Base-by-base conservation (phyloP, 306 rosid species). In the Potentilla sterilis region DNA sequence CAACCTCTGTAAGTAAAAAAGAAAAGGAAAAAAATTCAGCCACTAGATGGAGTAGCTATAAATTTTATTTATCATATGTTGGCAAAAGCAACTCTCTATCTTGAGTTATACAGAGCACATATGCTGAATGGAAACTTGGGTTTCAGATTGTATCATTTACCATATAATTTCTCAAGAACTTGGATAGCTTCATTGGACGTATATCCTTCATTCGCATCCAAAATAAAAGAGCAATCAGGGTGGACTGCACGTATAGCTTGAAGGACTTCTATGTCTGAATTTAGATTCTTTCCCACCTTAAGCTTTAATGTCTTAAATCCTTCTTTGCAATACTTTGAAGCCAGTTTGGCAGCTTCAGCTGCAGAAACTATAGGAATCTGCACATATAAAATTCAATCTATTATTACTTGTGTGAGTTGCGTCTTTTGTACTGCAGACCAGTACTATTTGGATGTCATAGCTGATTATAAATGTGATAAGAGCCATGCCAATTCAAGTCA, bases 131-230 rank as follows among this genome's bases (percentile, higher is more conserved):
- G 28, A 9, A 35, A 37, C 65, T 64, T 40, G 15, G 38, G 6
- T 59, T 48, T 71, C n/a, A 48, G 21, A 52, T 67, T 46, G 49
- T 55, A 57, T 54, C 44, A 57, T 48, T 79, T 85, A 95, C 98
- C 97, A 11, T 90, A 82, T 86, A 94, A 81, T 78, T 86, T 86
- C 67, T 88, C 89, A 71, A 95, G 98, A 86, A 90, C 96, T 82
- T 90, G 89, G 82, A 89, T 87, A 75, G 98, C 98, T 86, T 95
- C 97, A 37, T 79, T 70, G 28, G 93, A 77, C 67, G 68, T 87
- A 74, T 95, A 95, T 41, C 98, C 98, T 80, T 95, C 97, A 9
- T 95, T 92, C 66, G 98, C 96, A 86, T 95, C 98, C 57, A 95
- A 89, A 89, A 95, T 92, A 82, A 95, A 92, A 70, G 59, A 75